Conservation (phyloP, 2,329 filamentous ascomycete genomes). For the Aureobasidium sp. region DNA sequence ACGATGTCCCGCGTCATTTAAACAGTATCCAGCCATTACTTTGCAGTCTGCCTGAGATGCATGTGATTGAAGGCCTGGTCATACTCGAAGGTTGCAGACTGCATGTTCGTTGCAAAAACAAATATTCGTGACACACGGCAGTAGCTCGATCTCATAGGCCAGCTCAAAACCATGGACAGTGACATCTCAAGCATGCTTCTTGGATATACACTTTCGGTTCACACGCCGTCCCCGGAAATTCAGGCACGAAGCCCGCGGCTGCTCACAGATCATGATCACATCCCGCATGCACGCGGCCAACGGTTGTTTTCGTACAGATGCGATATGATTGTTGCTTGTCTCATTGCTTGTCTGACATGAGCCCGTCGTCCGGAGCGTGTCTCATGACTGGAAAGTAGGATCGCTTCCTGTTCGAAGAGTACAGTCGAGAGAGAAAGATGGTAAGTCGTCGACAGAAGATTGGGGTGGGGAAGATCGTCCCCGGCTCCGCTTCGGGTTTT, state of each 20-base stretch:
- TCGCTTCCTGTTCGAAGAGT: too few species aligned
- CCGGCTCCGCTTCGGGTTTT: neutral
- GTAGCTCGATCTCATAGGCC: neutral
- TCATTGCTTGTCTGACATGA: neutral
- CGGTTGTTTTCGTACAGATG: neutral
- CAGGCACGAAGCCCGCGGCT: neutral
- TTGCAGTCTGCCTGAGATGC: neutral
- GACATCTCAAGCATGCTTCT: neutral
- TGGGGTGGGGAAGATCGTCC: neutral
- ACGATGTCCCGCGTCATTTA: neutral
- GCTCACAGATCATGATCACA: neutral
- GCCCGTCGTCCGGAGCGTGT: too few species aligned
- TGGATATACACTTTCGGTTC: conserved; percentile 1
- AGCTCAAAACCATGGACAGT: neutral
- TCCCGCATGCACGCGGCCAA: neutral
- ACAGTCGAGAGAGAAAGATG: neutral
- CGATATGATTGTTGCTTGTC: neutral
- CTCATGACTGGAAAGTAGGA: neutral
- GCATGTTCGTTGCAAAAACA: neutral
- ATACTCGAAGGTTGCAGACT: neutral
- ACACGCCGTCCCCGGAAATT: neutral
- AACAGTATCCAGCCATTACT: neutral
- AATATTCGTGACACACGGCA: neutral
- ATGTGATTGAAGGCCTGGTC: neutral
- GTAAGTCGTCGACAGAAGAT: too few species aligned